These are phyloP conservation scores for Acanthamoeba rhysodes DNA, from an alignment of 208 protist species.

Conservation along the genomic window DNA sequence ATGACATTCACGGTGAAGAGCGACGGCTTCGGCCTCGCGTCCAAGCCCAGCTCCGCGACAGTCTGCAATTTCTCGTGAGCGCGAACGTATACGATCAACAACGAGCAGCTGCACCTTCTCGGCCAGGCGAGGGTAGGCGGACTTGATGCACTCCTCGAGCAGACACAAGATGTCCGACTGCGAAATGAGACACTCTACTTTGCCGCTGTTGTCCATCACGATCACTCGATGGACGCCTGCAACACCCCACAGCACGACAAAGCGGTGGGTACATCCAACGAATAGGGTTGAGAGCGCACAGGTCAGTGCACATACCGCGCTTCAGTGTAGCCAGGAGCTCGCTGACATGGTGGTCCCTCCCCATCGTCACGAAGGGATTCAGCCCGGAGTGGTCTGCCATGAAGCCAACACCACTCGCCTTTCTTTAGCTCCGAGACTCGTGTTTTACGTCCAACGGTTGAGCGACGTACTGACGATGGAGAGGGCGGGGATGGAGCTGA, in stretches of 20 bases:
- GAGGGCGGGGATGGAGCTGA: slow-evolving; percentile 54
- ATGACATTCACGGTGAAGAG: slow-evolving; percentile 3
- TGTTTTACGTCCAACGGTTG: neutral
- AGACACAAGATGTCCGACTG: neutral
- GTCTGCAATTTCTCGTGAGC: neutral
- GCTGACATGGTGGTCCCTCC: neutral
- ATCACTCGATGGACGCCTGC: slow-evolving; percentile 35
- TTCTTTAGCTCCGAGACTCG: neutral
- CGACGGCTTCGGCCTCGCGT: neutral
- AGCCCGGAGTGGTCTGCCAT: slow-evolving; percentile 17
- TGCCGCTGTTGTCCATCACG: neutral
- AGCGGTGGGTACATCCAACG: too few relatives aligned
- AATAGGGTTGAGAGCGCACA: neutral
- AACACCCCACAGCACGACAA: too few relatives aligned
- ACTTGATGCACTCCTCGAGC: neutral
- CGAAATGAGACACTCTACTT: neutral
- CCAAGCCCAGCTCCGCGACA: slow-evolving; percentile 5
- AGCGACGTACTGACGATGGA: slow-evolving; percentile 6
- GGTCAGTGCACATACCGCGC: neutral
- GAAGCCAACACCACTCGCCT: neutral
- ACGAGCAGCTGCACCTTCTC: neutral
- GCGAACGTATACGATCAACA: too few relatives aligned
- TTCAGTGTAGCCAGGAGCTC: slow-evolving; percentile 16
- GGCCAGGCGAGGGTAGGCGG: neutral
- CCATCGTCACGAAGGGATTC: neutral